A percentile compares a stretch with the other conserved stretches of the same genome.
phyloP scores from a whole-genome alignment of 2,329 filamentous ascomycete genomes.

The Penicillium frequentans region DNA sequence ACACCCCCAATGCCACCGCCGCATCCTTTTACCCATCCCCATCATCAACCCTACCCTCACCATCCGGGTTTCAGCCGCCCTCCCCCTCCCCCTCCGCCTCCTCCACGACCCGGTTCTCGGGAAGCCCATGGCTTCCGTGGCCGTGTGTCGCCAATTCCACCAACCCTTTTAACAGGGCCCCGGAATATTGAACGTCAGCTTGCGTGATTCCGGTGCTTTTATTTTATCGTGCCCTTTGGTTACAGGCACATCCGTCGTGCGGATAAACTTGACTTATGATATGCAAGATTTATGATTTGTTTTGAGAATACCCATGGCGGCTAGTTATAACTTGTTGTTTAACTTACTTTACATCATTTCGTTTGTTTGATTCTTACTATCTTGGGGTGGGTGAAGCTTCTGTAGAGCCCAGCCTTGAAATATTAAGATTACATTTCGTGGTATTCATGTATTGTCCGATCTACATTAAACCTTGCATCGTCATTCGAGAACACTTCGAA shows the following conservation, averaged over 20 bases:
- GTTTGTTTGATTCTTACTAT: not conserved
- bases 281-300: not conserved
- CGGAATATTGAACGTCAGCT: slow-evolving; percentile 41
- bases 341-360: not conserved
- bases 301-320: not conserved
- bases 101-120: slow-evolving; percentile 18
- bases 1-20: slow-evolving; percentile 11
- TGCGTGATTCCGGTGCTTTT: slow-evolving; percentile 24
- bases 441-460: too few relatives aligned
- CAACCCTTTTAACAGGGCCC: slow-evolving; percentile 22
- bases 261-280: not conserved
- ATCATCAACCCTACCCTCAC: slow-evolving; percentile 5
- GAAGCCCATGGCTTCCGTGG: slow-evolving; percentile 18
- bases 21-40: slow-evolving; percentile 8
- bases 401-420: too few relatives aligned
- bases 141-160: slow-evolving; percentile 20
- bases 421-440: too few relatives aligned
- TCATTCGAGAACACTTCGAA: too few relatives aligned
- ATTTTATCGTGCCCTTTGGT: not conserved
- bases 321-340: not conserved
- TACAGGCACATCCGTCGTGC: not conserved
- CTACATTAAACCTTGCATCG: too few relatives aligned
- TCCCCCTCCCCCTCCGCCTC: slow-evolving; percentile 13
- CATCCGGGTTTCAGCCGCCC: slow-evolving; percentile 14
- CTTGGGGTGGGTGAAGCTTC: not conserved